Evolutionary conservation across 2,329 filamentous ascomycete genomes (phyloP), one percentile per base, ranked within the genome.

Genomic region (Colletotrichum sp.): DNA sequence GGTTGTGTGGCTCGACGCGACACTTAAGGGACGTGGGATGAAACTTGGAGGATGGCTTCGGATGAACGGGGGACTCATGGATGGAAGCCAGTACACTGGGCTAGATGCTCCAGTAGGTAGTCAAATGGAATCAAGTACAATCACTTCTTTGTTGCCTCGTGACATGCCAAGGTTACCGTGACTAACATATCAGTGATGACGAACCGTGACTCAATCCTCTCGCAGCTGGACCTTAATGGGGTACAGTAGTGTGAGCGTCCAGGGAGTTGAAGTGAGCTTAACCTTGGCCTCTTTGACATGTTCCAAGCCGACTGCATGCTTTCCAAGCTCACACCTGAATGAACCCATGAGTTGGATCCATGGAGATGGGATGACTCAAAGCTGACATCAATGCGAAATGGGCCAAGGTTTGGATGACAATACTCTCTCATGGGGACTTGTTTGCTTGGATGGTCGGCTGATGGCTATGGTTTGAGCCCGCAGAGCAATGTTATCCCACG

Each of bases 1-100:
- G 72, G 62, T 8, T 72, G 63, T 4, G 64, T 36, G 28, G 73
- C 70, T 76, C 30, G 70, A 76, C 7, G 70, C 63, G 57, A 64
- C 34, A 21, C 69, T 71, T 34, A 59, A 71, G 67, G 44, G 59
- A 68, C 36, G 72, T 59, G 44, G 67, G 67, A 39, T 64, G 62
- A 36, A 21, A 44, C 60, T 39, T 44, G 62, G 34, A 34, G 36
- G n/a, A 24, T 8, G 36, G 32, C 32, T 18, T 63, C n/a, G 34
- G 62, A 36, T 30, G 60, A 39, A 34, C n/a, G 34, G 55, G 26
- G 36, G 32, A 39, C 62, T 49, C 36, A 10, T 7, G 63, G 63
- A 36, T 26, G 18, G 39, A 36, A 30, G 26, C 59, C 21, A 24
- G 21, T 34, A 64, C 15, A 44, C 62, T 44, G 34, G n/a, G 62